phyloP scores from a whole-genome alignment of 495 filamentous ascomycete species.

The Poronia punctata region DNA sequence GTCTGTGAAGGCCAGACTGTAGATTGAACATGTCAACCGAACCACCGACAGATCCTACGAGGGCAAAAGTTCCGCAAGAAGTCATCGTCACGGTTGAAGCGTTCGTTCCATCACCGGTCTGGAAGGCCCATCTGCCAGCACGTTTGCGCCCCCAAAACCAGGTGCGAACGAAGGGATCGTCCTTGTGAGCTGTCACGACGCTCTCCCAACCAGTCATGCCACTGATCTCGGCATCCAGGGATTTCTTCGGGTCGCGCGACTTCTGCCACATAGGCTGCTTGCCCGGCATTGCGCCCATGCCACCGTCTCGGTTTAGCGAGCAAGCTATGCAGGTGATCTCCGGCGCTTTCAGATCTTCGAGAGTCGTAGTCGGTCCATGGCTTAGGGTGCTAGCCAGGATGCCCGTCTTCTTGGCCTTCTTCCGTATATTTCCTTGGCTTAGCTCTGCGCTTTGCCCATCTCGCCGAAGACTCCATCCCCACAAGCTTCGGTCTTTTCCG shows the following conservation, averaged over 20 bases:
- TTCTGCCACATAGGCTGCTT: constrained; percentile 72
- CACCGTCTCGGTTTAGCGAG: constrained; percentile 86
- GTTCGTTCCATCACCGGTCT: constrained; percentile 73
- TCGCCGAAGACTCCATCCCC: constrained; percentile 89
- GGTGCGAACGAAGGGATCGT: constrained; percentile 76
- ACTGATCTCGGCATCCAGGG: constrained; percentile 51
- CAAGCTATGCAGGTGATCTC: constrained; percentile 85
- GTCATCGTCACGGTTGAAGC: constrained; percentile 86
- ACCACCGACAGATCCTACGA: constrained; percentile 80
- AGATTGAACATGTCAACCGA: constrained; percentile 91
- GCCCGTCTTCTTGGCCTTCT: constrained; percentile 77
- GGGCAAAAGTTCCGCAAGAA: constrained; percentile 85
- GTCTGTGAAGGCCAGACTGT: constrained; percentile 82
- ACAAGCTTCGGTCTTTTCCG: constrained; percentile 78
- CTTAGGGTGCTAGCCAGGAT: constrained; percentile 46
- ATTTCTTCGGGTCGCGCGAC: constrained; percentile 48
- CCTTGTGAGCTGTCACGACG: constrained; percentile 85
- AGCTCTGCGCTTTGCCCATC: constrained; percentile 92
- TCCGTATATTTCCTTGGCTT: constrained; percentile 77
- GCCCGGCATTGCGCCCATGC: constrained; percentile 70
- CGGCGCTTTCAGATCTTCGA: constrained; percentile 78
- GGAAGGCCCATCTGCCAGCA: constrained; percentile 87
- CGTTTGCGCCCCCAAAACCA: constrained; percentile 97
- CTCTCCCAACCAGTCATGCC: constrained; percentile 91
- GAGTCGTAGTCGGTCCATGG: constrained; percentile 46